Evolutionary conservation across 2,329 filamentous ascomycete species (phyloP).

Genomic region (Talaromyces verruculosus): DNA sequence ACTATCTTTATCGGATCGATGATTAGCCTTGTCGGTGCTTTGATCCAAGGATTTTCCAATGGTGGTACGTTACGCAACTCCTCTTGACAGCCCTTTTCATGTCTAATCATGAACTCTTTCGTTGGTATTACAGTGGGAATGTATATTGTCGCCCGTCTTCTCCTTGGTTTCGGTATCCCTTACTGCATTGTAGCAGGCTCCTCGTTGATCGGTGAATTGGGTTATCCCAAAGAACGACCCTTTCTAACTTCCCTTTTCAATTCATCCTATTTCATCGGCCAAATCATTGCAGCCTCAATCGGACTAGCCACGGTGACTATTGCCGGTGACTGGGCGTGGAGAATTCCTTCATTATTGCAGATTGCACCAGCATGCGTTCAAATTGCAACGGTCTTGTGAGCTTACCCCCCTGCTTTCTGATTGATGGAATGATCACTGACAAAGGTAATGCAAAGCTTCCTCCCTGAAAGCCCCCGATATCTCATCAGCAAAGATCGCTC

Average conservation of each 20-base stretch:
- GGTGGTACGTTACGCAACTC: slow-evolving; percentile 37
- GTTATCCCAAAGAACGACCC: slow-evolving; percentile 61
- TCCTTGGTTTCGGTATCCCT: slow-evolving; percentile 63
- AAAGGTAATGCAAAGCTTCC: slow-evolving; percentile 24
- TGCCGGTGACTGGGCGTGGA: slow-evolving; percentile 45
- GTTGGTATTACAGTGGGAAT: slow-evolving; percentile 47
- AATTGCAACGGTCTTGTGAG: slow-evolving; percentile 26
- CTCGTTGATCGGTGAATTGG: slow-evolving; percentile 60
- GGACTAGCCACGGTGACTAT: slow-evolving; percentile 35
- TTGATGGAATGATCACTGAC: neutral
- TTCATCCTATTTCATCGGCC: slow-evolving; percentile 40
- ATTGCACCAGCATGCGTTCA: slow-evolving; percentile 28
- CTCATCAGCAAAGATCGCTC: slow-evolving; percentile 29
- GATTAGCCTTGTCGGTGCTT: slow-evolving; percentile 57
- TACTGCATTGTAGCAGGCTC: slow-evolving; percentile 61
- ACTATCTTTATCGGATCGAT: slow-evolving; percentile 57
- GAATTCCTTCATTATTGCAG: slow-evolving; percentile 51
- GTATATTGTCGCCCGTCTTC: slow-evolving; percentile 60
- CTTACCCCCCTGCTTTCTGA: neutral
- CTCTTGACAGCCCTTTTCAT: neutral
- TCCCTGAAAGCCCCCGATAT: slow-evolving; percentile 30
- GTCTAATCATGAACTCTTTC: neutral
- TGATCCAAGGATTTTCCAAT: slow-evolving; percentile 56
- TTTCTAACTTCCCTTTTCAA: slow-evolving; percentile 63
- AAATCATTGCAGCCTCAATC: slow-evolving; percentile 33